Conservation (phyloP, 2,329 filamentous ascomycete species). For the Emergomyces pasteurianus region DNA sequence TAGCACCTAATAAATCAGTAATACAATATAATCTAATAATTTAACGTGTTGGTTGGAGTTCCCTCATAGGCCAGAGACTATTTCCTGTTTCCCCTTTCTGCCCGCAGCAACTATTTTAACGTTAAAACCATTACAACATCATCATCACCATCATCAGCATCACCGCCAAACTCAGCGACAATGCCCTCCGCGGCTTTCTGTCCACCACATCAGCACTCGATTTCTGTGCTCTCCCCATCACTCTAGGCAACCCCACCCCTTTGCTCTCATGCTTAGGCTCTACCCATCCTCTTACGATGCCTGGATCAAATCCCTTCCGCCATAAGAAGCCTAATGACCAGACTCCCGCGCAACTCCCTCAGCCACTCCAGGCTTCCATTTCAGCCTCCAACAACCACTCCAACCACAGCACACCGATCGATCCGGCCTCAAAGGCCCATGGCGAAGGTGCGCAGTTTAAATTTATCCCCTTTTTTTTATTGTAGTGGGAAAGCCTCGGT, state of each 20-base stretch:
- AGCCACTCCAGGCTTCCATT: not conserved
- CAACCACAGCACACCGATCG: not conserved
- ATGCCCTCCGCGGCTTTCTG: constrained; percentile 4
- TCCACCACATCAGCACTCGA: constrained; percentile 6
- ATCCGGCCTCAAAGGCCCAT: not conserved
- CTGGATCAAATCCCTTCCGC: constrained; percentile 41
- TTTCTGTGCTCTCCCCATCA: constrained; percentile 11
- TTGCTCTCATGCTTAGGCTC: constrained; percentile 21
- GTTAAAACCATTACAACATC: too few species aligned
- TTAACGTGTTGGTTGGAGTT: not conserved
- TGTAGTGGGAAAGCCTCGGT: not conserved
- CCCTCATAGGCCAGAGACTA: not conserved
- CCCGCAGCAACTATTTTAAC: not conserved
- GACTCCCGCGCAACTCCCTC: not conserved
- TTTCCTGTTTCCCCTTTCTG: not conserved
- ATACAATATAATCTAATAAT: not conserved
- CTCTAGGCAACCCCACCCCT: not conserved
- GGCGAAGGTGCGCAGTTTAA: not conserved
- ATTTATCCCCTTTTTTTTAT: not conserved
- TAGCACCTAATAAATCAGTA: not conserved
- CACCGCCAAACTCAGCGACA: constrained; percentile 11
- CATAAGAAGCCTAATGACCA: constrained; percentile 25
- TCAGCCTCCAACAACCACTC: not conserved
- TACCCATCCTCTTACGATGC: constrained; percentile 26
- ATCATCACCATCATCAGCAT: too few species aligned